Conservation (phyloP, 352 stramenopile genomes). For the Peronospora destructor region DNA sequence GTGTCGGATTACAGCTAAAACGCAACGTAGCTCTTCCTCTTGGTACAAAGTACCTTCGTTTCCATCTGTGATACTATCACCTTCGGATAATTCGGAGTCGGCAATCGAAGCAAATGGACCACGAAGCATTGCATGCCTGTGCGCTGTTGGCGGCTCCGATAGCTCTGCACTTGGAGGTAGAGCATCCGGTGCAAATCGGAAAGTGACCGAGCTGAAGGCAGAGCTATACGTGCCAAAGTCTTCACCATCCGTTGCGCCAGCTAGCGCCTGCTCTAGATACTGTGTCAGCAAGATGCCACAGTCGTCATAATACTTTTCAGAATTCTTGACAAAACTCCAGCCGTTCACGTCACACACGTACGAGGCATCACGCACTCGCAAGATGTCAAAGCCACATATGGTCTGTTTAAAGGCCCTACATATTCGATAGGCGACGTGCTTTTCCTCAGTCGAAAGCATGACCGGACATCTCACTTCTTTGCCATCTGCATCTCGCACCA, state of each 20-base stretch:
- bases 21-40: constrained; percentile 96
- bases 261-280: constrained; percentile 65
- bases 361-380: constrained; percentile 86
- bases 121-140: constrained; percentile 25
- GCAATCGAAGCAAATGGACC: constrained; percentile 25
- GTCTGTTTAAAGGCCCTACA: constrained; percentile 80
- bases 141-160: constrained; percentile 43
- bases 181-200: constrained; percentile 46
- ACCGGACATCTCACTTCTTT: constrained; percentile 99
- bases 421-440: constrained; percentile 94
- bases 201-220: constrained; percentile 56
- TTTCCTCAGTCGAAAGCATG: constrained; percentile 97
- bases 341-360: constrained; percentile 99
- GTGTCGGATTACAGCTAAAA: constrained; percentile 98
- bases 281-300: constrained; percentile 90
- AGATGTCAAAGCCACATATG: constrained; percentile 99
- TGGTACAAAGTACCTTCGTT: constrained; percentile 33
- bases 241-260: constrained; percentile 26
- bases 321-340: constrained; percentile 99
- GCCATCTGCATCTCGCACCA: constrained; percentile 93
- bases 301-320: constrained; percentile 99
- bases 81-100: constrained; percentile 24
- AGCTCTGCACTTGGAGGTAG: constrained; percentile 42
- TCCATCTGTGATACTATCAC: constrained; percentile 22
- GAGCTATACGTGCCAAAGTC: constrained; percentile 46